phyloP scores from a whole-genome alignment of 176 grass and related monocot genomes.

The Poa pratensis region DNA sequence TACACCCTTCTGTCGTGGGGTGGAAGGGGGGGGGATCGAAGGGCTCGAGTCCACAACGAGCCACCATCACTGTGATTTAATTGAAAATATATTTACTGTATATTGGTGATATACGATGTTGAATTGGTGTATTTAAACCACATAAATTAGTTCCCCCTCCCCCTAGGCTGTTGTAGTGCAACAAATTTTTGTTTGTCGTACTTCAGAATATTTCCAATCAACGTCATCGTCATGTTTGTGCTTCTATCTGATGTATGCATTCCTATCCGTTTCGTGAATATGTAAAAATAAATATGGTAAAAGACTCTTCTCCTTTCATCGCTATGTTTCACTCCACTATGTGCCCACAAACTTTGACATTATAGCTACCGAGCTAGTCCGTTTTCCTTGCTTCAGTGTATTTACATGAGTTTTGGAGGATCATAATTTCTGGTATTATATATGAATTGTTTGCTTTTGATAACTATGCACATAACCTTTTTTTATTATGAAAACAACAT shows the following conservation, averaged over 20 bases:
- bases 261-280: not conserved
- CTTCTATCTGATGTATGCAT: not conserved
- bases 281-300: not conserved
- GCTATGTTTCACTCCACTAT: not conserved
- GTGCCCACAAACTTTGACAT: not conserved
- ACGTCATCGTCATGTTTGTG: not conserved
- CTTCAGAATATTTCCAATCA: not conserved
- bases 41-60: not conserved
- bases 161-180: not conserved
- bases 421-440: not conserved
- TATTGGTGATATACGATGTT: not conserved
- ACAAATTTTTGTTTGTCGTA: not conserved
- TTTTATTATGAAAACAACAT: not conserved
- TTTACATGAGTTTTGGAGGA: not conserved
- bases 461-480: not conserved
- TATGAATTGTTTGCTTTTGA: not conserved
- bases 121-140: not conserved
- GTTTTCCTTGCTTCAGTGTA: not conserved
- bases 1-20: not conserved
- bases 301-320: not conserved
- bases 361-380: not conserved
- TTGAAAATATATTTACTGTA: not conserved
- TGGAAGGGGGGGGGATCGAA: not conserved
- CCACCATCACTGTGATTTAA: not conserved
- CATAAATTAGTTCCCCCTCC: not conserved